Conservation (phyloP, 805 yeast species). For the Kockiozyma suomiensis region DNA sequence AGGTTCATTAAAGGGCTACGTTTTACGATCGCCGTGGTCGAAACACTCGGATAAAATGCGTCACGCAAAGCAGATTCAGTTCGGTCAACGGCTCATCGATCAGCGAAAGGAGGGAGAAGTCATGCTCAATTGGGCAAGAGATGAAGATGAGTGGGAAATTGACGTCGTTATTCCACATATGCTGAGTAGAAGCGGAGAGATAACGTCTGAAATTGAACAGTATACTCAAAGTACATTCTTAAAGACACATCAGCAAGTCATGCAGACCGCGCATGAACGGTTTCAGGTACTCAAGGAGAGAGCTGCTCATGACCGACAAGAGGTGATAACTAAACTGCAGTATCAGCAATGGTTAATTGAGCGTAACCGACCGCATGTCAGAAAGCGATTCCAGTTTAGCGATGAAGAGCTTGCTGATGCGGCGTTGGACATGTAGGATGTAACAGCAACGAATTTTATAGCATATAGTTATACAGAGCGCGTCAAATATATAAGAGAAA, state of each 20-base stretch:
- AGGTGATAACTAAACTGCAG: background rate
- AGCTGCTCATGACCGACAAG: background rate
- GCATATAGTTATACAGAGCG: background rate
- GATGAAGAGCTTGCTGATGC: background rate
- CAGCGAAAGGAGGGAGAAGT: background rate
- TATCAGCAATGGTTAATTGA: background rate
- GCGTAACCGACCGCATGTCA: background rate
- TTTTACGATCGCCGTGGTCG: slow-evolving; percentile 1
- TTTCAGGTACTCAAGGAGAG: background rate
- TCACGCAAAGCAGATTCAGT: background rate
- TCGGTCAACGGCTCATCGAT: slow-evolving; percentile 3
- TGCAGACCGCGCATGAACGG: background rate
- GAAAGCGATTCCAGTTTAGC: background rate
- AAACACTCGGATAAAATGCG: background rate
- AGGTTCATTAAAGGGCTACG: background rate
- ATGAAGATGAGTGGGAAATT: slow-evolving; percentile 11
- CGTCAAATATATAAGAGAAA: background rate
- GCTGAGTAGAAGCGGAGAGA: background rate
- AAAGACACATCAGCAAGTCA: background rate
- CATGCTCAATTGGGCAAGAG: background rate
- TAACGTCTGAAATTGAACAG: background rate
- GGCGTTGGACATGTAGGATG: slow-evolving; percentile 1
- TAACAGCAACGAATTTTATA: background rate
- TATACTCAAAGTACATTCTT: background rate
- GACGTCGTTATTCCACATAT: background rate